Evolutionary conservation across 2,329 filamentous ascomycete species (phyloP), one percentile per base, ranked within the genome.

Genomic region (Fusarium aywerte): DNA sequence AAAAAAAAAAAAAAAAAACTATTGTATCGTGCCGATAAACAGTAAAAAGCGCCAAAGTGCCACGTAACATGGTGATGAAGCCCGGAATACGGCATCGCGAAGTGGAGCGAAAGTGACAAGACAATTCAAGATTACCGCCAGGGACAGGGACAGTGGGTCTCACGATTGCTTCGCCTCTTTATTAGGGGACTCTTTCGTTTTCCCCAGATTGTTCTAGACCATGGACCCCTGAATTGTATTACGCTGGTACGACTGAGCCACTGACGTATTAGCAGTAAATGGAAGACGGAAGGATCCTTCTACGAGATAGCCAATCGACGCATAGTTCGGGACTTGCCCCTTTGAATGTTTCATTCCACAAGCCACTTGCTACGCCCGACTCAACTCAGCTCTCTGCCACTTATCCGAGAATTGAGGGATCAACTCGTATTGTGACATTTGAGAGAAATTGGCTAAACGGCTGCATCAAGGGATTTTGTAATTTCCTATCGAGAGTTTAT

Each of bases 211-310:
- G 45, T 27, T 49, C 45, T 16, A 49, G 45, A 38, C 45, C 32
- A 2, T 20, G n/a, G 12, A 44, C 58, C 58, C 44, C 58, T 35
- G 44, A 33, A 33, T 16, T 42, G 20, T 32, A 12, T n/a, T n/a
- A n/a, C n/a, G n/a, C n/a, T n/a, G n/a, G 36, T 60, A 60, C 55
- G 58, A 16, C 9, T n/a, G 9, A 40, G 11, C 58, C 58, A 61
- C 44, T 61, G 31, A 39, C 21, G 36, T 33, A 38, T 16, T 20
- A 10, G 16, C 9, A 18, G 16, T 3, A 15, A 12, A 43, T 18
- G 7, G 23, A 5, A 27, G 25, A 7, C 12, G 16, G 15, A 7
- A 10, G 23, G 10, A 16, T n/a, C 18, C 20, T 9, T 42, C 42
- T 58, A 59, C 57, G 40, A 18, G 15, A 18, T 18, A 23, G 16